Percentiles rank a stretch among this genome's conserved stretches.
Evolutionary conservation across 345 rosid species (phyloP).

Genomic region (Tarenaya hassleriana): DNA sequence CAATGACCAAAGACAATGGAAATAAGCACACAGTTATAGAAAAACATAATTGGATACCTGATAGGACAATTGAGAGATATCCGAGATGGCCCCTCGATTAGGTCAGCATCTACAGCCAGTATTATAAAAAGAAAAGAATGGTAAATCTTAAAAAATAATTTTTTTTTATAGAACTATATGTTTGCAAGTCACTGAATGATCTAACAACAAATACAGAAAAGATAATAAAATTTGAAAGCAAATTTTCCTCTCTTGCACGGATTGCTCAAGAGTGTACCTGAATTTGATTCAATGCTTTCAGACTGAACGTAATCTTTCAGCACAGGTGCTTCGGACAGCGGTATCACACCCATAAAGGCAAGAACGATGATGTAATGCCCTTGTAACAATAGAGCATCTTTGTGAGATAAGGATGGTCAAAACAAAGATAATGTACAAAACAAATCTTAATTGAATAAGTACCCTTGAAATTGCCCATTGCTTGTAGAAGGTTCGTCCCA

Average conservation of each 20-base stretch:
- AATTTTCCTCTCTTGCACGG: background rate
- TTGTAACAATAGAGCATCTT: slow-evolving; percentile 27
- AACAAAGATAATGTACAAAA: background rate
- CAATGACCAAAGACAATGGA: too few relatives aligned
- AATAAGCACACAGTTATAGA: too few relatives aligned
- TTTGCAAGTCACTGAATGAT: slow-evolving; percentile 16
- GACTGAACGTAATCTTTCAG: slow-evolving; percentile 57
- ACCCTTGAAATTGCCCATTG: slow-evolving; percentile 77
- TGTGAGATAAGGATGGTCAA: slow-evolving; percentile 22
- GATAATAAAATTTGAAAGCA: background rate
- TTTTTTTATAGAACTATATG: slow-evolving; percentile 12
- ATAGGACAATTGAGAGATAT: slow-evolving; percentile 89
- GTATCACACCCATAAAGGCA: slow-evolving; percentile 52
- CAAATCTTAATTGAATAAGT: slow-evolving; percentile 21
- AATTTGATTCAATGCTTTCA: slow-evolving; percentile 31
- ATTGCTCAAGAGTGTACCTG: slow-evolving; percentile 48
- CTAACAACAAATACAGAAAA: slow-evolving; percentile 4
- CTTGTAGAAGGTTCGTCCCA: slow-evolving; percentile 95
- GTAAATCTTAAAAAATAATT: background rate
- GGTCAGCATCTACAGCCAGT: slow-evolving; percentile 51
- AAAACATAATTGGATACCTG: slow-evolving; percentile 39
- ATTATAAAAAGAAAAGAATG: slow-evolving; percentile 2
- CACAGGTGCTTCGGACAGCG: slow-evolving; percentile 35
- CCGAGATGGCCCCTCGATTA: slow-evolving; percentile 90
- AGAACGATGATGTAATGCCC: slow-evolving; percentile 58